Percentiles rank a stretch among this genome's conserved stretches.
Evolutionary conservation across 345 rosid genomes (phyloP).

Genomic region (Populus alba): DNA sequence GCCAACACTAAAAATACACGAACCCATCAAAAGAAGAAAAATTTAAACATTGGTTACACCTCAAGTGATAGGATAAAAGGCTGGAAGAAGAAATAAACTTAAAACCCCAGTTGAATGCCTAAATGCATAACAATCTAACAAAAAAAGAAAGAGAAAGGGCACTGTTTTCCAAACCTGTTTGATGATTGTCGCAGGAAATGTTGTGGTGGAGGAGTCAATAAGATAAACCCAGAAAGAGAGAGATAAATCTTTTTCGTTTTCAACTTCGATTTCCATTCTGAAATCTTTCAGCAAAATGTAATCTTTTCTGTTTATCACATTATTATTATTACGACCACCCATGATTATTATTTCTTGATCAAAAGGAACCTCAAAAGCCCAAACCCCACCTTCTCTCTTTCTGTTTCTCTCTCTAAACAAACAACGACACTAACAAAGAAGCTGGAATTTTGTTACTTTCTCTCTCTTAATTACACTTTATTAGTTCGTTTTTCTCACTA

Average conservation of each 20-base stretch:
- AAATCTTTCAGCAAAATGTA: conserved; percentile 40
- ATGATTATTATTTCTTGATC: conserved; percentile 21
- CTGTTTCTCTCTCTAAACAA: neutral
- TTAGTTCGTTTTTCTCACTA: too few species aligned
- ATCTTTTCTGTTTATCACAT: conserved; percentile 30
- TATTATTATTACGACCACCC: conserved; percentile 24
- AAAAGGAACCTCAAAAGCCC: conserved; percentile 19
- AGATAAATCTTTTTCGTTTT: conserved; percentile 37
- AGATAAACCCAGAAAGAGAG: conserved; percentile 74
- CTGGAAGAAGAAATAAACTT: too few species aligned
- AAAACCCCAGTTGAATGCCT: too few species aligned
- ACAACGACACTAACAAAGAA: conserved; percentile 20
- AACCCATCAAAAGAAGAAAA: too few species aligned
- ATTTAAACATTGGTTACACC: too few species aligned
- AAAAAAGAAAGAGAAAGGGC: neutral
- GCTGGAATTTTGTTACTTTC: conserved; percentile 7
- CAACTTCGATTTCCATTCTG: conserved; percentile 30
- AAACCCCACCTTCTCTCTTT: neutral
- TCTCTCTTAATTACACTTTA: neutral
- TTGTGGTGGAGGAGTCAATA: conserved; percentile 34
- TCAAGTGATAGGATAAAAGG: too few species aligned
- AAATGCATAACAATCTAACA: too few species aligned
- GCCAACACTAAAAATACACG: too few species aligned
- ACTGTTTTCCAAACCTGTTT: conserved; percentile 42
- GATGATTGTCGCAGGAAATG: conserved; percentile 50